Evolutionary conservation across 345 rosid genomes (phyloP).

Genomic region (Boechera retrofracta): DNA sequence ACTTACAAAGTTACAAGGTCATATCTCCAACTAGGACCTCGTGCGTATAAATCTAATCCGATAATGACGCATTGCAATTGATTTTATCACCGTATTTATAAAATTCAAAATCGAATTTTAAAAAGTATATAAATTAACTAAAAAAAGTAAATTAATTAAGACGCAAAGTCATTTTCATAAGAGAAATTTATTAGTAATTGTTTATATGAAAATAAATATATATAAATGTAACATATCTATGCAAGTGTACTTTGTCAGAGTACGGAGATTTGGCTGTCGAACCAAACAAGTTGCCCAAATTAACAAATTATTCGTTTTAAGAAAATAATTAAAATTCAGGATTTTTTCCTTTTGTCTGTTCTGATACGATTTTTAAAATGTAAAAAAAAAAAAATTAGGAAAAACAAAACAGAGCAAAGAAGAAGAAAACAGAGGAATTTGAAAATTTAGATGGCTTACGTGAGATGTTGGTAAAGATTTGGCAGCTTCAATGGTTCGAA

Average conservation of each 20-base stretch:
- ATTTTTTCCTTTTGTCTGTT: not conserved
- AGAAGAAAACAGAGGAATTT: not conserved
- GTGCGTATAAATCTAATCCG: slow-evolving; percentile 35
- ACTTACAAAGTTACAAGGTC: slow-evolving; percentile 25
- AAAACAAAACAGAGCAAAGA: not conserved
- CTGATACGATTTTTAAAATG: not conserved
- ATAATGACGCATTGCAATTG: slow-evolving; percentile 25
- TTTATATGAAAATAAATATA: not conserved
- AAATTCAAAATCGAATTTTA: not conserved
- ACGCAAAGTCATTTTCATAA: slow-evolving; percentile 23
- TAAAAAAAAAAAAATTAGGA: not conserved
- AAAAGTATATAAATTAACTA: no score
- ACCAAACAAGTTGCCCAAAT: slow-evolving; percentile 32
- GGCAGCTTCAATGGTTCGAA: slow-evolving; percentile 59
- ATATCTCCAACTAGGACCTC: slow-evolving; percentile 26
- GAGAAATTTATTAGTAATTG: not conserved
- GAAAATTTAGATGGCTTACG: slow-evolving; percentile 48
- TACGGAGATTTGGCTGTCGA: slow-evolving; percentile 38
- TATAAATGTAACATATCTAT: not conserved
- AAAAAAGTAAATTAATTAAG: not conserved
- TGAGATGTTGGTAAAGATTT: slow-evolving; percentile 64
- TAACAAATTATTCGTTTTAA: not conserved
- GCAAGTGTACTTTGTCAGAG: slow-evolving; percentile 34
- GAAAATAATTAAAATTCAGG: not conserved
- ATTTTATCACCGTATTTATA: not conserved